phyloP scores from a whole-genome alignment of 768 basidiomycete genomes.

The Pleurotus platypus region DNA sequence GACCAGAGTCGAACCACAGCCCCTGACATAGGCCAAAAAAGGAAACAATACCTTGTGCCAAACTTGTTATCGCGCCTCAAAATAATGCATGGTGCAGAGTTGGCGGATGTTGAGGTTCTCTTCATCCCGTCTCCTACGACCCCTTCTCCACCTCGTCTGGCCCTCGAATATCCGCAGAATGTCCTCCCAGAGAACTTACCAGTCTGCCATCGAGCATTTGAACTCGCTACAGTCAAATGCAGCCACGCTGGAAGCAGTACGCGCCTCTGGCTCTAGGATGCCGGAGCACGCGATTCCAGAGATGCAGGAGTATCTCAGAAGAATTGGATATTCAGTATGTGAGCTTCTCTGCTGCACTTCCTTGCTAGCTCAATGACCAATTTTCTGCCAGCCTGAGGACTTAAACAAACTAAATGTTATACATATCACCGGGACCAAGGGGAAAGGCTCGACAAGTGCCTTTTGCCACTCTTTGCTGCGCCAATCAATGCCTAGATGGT shows the following conservation, averaged over 20 bases:
- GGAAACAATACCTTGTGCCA: background rate
- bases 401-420: slow-evolving; percentile 89
- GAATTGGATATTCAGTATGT: slow-evolving; percentile 84
- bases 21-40: background rate
- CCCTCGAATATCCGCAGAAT: slow-evolving; percentile 30
- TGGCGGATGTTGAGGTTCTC: slow-evolving; percentile 17
- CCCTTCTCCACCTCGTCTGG: slow-evolving; percentile 10
- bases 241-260: slow-evolving; percentile 81
- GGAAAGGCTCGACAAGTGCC: slow-evolving; percentile 96
- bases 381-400: slow-evolving; percentile 58
- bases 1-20: slow-evolving; percentile 5
- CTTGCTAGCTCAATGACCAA: slow-evolving; percentile 1
- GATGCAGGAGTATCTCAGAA: slow-evolving; percentile 83
- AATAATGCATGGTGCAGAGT: slow-evolving; percentile 12
- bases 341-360: background rate
- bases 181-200: slow-evolving; percentile 59
- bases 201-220: slow-evolving; percentile 67
- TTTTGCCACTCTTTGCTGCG: slow-evolving; percentile 87
- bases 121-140: slow-evolving; percentile 22
- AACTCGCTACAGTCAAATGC: slow-evolving; percentile 92
- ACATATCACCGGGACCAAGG: slow-evolving; percentile 97
- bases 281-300: slow-evolving; percentile 73
- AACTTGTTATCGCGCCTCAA: background rate
- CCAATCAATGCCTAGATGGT: slow-evolving; percentile 69
- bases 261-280: slow-evolving; percentile 63